These are phyloP conservation scores for Cercospora canescens DNA, from an alignment of 2,329 filamentous ascomycete species.

Conservation along the genomic window DNA sequence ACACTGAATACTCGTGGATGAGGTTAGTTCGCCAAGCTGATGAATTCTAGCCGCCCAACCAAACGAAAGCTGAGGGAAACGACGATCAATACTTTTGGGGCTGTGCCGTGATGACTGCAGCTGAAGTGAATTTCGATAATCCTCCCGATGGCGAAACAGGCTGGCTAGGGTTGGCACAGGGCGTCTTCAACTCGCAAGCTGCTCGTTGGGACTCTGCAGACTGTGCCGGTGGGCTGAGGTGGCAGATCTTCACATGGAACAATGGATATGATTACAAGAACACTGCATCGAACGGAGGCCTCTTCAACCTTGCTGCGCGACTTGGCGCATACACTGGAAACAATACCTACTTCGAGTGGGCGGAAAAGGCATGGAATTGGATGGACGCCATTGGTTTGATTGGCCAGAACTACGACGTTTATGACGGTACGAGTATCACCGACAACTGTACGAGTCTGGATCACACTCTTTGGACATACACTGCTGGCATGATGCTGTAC, in stretches of 20 bases:
- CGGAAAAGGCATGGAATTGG: slow-evolving; percentile 43
- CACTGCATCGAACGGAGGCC: slow-evolving; percentile 52
- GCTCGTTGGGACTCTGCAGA: slow-evolving; percentile 39
- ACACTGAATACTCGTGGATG: not conserved
- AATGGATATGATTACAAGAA: slow-evolving; percentile 60
- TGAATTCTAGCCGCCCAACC: slow-evolving; percentile 40
- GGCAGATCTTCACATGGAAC: slow-evolving; percentile 48
- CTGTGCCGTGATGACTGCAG: slow-evolving; percentile 54
- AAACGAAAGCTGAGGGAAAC: slow-evolving; percentile 44
- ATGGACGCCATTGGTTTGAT: slow-evolving; percentile 56
- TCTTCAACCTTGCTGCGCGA: slow-evolving; percentile 51
- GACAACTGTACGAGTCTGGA: slow-evolving; percentile 49
- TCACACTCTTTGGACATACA: slow-evolving; percentile 51
- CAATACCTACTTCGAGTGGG: slow-evolving; percentile 66
- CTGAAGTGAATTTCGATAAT: slow-evolving; percentile 51
- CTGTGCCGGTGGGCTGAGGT: slow-evolving; percentile 42
- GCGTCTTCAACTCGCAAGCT: slow-evolving; percentile 42
- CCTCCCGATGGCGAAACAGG: slow-evolving; percentile 41
- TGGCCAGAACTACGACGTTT: slow-evolving; percentile 51
- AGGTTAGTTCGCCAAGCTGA: not conserved
- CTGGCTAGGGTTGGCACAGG: slow-evolving; percentile 48
- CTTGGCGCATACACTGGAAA: slow-evolving; percentile 44
- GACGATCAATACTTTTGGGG: slow-evolving; percentile 62
- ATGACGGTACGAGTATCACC: slow-evolving; percentile 47
- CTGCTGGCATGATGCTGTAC: slow-evolving; percentile 44